Percentiles rank a stretch among this genome's conserved stretches.
Conservation (phyloP, 495 filamentous ascomycete genomes). For the Elaphomyces granulatus region DNA sequence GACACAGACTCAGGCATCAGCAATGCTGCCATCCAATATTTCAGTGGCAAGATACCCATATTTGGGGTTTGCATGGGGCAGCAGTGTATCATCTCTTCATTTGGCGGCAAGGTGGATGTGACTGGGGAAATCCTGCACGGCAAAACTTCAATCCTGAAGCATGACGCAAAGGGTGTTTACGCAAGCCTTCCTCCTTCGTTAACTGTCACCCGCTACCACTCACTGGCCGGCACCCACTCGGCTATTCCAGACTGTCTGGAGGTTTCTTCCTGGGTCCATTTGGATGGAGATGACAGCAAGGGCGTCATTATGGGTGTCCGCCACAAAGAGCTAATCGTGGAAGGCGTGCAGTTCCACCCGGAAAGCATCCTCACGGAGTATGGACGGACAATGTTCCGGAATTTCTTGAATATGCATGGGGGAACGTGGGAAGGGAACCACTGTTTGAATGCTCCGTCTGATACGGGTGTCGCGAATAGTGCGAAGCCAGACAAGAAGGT, state of each 20-base stretch:
- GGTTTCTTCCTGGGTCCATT: constrained; percentile 76
- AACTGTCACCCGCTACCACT: constrained; percentile 90
- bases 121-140: constrained; percentile 95
- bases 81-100: constrained; percentile 90
- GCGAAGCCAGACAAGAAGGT: constrained; percentile 40
- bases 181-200: constrained; percentile 59
- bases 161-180: constrained; percentile 84
- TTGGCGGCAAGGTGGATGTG: constrained; percentile 79
- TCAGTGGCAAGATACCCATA: constrained; percentile 92
- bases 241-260: constrained; percentile 80
- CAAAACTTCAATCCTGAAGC: constrained; percentile 80
- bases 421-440: constrained; percentile 79
- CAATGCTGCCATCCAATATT: constrained; percentile 77
- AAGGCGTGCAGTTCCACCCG: constrained; percentile 95
- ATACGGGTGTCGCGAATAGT: constrained; percentile 4
- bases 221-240: constrained; percentile 80
- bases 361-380: constrained; percentile 91
- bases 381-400: constrained; percentile 77
- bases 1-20: constrained; percentile 81
- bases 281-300: constrained; percentile 46
- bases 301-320: constrained; percentile 93
- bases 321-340: constrained; percentile 77
- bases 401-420: constrained; percentile 73
- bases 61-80: constrained; percentile 98
- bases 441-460: neutral